Conservation (phyloP, 495 filamentous ascomycete genomes). For the Neurospora terricola region DNA sequence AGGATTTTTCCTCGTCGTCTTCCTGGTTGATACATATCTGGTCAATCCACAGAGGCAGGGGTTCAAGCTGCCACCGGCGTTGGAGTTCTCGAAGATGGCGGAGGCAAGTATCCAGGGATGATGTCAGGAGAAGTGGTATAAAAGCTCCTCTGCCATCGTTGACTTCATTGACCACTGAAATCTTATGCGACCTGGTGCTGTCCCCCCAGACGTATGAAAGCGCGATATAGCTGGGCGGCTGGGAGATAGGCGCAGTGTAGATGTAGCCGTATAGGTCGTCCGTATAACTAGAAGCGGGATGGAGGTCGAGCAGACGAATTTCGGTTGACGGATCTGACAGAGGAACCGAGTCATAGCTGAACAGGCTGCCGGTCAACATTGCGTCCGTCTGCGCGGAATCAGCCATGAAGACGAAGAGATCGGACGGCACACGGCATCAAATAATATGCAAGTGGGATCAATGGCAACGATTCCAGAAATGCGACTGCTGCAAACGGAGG, state of each 20-base stretch:
- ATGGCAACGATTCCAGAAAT: neutral
- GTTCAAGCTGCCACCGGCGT: neutral
- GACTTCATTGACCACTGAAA: neutral
- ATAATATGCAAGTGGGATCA: neutral
- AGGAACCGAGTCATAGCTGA: neutral
- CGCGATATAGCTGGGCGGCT: neutral
- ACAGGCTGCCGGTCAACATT: neutral
- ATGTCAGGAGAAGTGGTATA: neutral
- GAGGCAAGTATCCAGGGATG: neutral
- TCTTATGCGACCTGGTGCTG: neutral
- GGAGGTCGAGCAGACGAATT: neutral
- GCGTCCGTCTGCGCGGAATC: neutral
- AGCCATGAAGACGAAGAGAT: neutral
- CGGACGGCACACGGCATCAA: neutral
- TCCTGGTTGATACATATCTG: conserved; percentile 25
- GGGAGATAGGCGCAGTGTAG: neutral
- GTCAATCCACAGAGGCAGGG: conserved; percentile 8
- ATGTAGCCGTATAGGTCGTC: neutral
- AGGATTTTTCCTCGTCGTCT: conserved; percentile 9
- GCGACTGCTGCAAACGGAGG: neutral
- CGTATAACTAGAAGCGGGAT: neutral
- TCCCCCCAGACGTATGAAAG: neutral
- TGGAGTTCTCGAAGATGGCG: neutral
- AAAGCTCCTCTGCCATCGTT: neutral
- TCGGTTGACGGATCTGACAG: neutral